These are phyloP conservation scores for Crotalaria pallida DNA, from an alignment of 306 rosid genomes.

Conservation along the genomic window DNA sequence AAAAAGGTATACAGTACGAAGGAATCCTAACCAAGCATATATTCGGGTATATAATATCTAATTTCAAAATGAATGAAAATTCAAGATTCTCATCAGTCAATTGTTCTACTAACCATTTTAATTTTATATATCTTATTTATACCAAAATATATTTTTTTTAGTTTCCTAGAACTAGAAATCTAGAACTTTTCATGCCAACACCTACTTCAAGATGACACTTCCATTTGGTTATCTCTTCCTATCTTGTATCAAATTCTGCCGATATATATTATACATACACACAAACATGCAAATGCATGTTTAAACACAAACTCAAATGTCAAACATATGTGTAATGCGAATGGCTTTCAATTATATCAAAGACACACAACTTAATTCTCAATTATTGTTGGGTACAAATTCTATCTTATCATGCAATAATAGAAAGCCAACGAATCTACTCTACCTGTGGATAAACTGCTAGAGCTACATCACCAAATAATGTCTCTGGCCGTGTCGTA, in stretches of 20 bases:
- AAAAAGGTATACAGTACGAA: not conserved
- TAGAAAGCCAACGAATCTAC: constrained; percentile 11
- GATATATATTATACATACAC: not conserved
- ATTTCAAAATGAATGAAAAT: too few species aligned
- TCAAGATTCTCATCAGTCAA: too few species aligned
- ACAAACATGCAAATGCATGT: not conserved
- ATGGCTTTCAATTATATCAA: not conserved
- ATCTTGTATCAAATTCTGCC: not conserved
- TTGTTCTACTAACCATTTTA: too few species aligned
- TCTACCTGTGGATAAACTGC: constrained; percentile 88
- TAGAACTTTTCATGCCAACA: not conserved
- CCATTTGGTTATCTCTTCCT: not conserved
- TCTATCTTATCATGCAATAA: not conserved
- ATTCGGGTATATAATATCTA: too few species aligned
- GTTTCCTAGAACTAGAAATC: too few species aligned
- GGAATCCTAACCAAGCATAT: too few species aligned
- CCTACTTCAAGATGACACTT: not conserved
- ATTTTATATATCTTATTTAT: too few species aligned
- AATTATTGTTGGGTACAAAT: not conserved
- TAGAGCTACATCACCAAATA: constrained; percentile 95
- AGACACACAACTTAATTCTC: constrained; percentile 3
- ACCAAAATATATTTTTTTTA: too few species aligned
- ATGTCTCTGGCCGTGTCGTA: constrained; percentile 94
- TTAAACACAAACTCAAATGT: not conserved
- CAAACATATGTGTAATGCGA: not conserved